Base-by-base conservation (phyloP, 345 rosid genomes). In the Linum lewisii region DNA sequence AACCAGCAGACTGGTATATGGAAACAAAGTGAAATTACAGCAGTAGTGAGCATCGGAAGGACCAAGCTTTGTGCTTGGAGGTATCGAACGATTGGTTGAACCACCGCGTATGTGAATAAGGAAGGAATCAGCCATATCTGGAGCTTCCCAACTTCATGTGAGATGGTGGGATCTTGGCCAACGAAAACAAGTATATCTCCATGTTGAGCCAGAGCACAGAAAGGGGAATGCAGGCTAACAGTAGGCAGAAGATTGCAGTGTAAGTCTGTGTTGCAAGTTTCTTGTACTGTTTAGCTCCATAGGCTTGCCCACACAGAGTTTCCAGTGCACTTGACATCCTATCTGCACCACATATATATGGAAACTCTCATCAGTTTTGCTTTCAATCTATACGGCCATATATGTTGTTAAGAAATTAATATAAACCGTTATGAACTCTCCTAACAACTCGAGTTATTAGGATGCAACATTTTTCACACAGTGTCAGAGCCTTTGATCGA, bases 251-350 rank as follows among this genome's bases (percentile, higher is more conserved):
- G 9, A 54, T 23, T 7, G 57, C 57, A 11, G 57, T 54, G 57
- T 54, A 54, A 15, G 26, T 54, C 23, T 54, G 57, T 15, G 26
- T 23, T 23, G 24, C 57, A 23, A 54, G 26, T 15, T 54, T 23
- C 26, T 23, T 22, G 29, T 54, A 54, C 16, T 54, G 57, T 18
- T 23, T 23, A 15, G 57, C 57, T 21, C 57, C 57, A 23, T 54
- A 54, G 26, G 57, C 57, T 54, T 54, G 57, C 3, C 65, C 65
- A 32, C 57, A 44, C 34, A 50, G 49, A 0, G 57, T 53, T 52
- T 62, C 58, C 32, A 29, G 20, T 7, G 57, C 57, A 10, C 45
- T 32, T 19, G 57, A 53, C 65, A 51, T 51, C 21, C 58, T 29
- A 53, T 29, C 65, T 59, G 63, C 47, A n/a, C 1, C 11, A 20